These are phyloP conservation scores for Trametes villosa DNA, from an alignment of 768 basidiomycete species.

Conservation along the genomic window DNA sequence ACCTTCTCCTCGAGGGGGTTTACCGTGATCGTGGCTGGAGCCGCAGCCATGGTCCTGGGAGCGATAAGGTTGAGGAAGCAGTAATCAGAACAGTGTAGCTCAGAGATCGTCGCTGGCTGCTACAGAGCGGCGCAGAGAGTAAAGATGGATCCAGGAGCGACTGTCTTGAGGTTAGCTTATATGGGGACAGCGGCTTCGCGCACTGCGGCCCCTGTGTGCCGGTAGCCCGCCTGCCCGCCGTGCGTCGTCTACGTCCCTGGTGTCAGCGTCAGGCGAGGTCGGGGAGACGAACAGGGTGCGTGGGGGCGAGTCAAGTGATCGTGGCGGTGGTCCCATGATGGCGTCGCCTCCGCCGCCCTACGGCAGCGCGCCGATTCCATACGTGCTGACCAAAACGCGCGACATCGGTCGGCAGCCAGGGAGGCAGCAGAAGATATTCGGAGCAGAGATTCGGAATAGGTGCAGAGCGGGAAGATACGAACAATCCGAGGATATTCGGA, in stretches of 20 bases:
- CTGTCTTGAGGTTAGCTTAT: not conserved
- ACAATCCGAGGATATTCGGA: not conserved
- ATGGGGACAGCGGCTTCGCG: not conserved
- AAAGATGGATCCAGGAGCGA: not conserved
- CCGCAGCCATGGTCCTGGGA: not conserved
- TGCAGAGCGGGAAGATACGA: not conserved
- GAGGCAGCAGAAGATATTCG: not conserved
- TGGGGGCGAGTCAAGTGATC: conserved; percentile 20
- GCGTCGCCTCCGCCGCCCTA: conserved; percentile 13
- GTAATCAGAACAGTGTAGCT: too few relatives aligned
- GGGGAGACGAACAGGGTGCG: not conserved
- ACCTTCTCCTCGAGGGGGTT: conserved; percentile 31
- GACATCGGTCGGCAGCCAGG: conserved; percentile 9
- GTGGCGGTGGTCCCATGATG: conserved; percentile 19
- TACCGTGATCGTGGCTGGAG: conserved; percentile 20
- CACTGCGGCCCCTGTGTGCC: conserved; percentile 1
- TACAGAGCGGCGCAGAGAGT: too few relatives aligned
- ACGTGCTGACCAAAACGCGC: conserved; percentile 7
- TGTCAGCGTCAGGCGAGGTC: not conserved
- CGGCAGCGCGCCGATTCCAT: conserved; percentile 5
- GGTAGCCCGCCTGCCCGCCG: not conserved
- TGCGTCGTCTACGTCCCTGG: not conserved
- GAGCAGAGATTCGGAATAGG: conserved; percentile 5
- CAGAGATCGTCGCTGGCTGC: too few relatives aligned
- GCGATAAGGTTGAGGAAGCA: too few relatives aligned